Conservation (phyloP, 768 basidiomycete genomes). For the Termitomyces sp. region DNA sequence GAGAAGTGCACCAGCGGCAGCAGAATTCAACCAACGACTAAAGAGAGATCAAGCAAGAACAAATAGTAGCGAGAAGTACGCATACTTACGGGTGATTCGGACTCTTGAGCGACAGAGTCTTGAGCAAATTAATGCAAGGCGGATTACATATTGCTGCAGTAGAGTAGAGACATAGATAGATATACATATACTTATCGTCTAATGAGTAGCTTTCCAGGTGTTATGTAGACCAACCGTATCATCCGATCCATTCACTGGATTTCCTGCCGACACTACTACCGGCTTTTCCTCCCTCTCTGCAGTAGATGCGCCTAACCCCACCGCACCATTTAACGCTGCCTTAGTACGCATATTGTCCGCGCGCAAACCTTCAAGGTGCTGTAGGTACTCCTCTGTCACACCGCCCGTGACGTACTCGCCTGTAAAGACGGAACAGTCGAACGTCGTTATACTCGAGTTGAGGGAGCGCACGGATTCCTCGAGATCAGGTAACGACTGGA, state of each 20-base stretch:
- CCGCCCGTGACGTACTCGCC: slow-evolving; percentile 96
- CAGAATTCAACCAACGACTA: not conserved
- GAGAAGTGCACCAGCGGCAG: too few relatives aligned
- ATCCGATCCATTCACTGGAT: slow-evolving; percentile 61
- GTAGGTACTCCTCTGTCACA: slow-evolving; percentile 81
- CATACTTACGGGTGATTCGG: too few relatives aligned
- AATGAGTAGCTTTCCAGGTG: slow-evolving; percentile 46
- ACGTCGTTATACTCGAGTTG: slow-evolving; percentile 71
- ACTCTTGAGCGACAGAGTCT: too few relatives aligned
- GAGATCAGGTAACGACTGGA: slow-evolving; percentile 89
- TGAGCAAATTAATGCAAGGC: too few relatives aligned
- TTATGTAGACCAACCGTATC: slow-evolving; percentile 83
- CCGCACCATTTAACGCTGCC: slow-evolving; percentile 27
- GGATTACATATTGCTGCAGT: slow-evolving; percentile 6
- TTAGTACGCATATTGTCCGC: slow-evolving; percentile 80
- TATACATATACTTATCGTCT: slow-evolving; percentile 13
- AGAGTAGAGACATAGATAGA: slow-evolving; percentile 14
- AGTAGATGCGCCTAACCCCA: slow-evolving; percentile 27
- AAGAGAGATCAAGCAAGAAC: not conserved
- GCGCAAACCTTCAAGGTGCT: slow-evolving; percentile 69
- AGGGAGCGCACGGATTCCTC: slow-evolving; percentile 81
- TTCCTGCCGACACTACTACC: slow-evolving; percentile 31
- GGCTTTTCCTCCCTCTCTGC: slow-evolving; percentile 19
- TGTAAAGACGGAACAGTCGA: slow-evolving; percentile 98
- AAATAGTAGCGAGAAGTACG: too few relatives aligned